A percentile compares a stretch with the other conserved stretches of the same genome.
Evolutionary conservation across 768 basidiomycete species (phyloP).

Genomic region (Rhodotorula taiwanensis): DNA sequence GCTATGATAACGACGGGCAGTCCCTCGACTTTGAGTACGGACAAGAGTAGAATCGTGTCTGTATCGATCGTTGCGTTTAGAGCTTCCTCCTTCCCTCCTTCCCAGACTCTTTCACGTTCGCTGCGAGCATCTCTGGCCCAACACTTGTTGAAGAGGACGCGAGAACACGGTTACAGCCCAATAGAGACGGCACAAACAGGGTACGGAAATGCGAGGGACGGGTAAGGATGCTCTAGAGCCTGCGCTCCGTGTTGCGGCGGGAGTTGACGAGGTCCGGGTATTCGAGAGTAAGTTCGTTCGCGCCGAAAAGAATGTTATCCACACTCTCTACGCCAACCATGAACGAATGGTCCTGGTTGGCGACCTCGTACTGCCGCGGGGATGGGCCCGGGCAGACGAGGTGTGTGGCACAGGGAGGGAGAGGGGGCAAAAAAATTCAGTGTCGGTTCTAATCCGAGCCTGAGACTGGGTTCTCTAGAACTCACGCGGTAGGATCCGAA

Average conservation of each 20-base stretch:
- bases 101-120: too few species aligned
- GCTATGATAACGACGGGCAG: conserved; percentile 27
- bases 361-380: conserved; percentile 34
- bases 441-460: background rate
- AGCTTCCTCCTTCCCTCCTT: too few species aligned
- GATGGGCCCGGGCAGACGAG: background rate
- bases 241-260: conserved; percentile 41
- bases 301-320: conserved; percentile 41
- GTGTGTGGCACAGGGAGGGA: background rate
- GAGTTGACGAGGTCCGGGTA: conserved; percentile 41
- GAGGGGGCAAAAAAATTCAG: too few species aligned
- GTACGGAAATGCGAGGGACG: too few species aligned
- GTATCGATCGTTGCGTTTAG: too few species aligned
- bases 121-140: too few species aligned
- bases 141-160: too few species aligned
- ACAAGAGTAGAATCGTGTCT: background rate
- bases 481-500: conserved; percentile 39
- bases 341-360: conserved; percentile 37
- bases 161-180: background rate
- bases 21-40: conserved; percentile 32
- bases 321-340: conserved; percentile 46
- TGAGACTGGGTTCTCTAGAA: conserved; percentile 6
- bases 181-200: background rate
- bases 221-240: conserved; percentile 12
- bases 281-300: conserved; percentile 28